Evolutionary conservation across 1,139 yeast genomes (phyloP).

Genomic region (Protomyces gravidus): DNA sequence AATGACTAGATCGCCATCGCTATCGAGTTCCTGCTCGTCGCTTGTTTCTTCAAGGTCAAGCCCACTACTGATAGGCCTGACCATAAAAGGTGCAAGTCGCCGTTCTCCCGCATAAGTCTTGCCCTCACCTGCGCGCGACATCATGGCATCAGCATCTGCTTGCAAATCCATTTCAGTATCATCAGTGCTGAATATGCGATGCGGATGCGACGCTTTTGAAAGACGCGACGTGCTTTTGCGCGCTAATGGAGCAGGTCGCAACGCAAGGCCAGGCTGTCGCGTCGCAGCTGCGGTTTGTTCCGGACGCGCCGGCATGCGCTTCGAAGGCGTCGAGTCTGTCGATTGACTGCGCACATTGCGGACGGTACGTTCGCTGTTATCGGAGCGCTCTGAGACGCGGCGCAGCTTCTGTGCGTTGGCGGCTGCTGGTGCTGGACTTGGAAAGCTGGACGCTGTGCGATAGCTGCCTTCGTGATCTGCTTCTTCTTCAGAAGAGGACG

Average conservation of each 20-base stretch:
- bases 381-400: not conserved
- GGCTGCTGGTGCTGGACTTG: not conserved
- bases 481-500: not conserved
- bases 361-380: not conserved
- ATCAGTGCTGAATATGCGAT: conserved; percentile 28
- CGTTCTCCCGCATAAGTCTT: conserved; percentile 3
- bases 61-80: conserved; percentile 8
- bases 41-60: conserved; percentile 5
- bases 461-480: conserved; percentile 9
- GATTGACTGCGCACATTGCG: not conserved
- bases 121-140: conserved; percentile 10
- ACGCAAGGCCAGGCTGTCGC: conserved; percentile 1
- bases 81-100: conserved; percentile 4
- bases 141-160: conserved; percentile 24
- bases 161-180: conserved; percentile 29
- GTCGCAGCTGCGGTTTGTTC: not conserved
- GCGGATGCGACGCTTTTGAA: not conserved
- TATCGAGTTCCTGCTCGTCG: conserved; percentile 12
- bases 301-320: not conserved
- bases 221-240: not conserved
- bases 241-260: not conserved
- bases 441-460: conserved; percentile 20
- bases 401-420: not conserved
- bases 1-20: conserved; percentile 4
- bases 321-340: conserved; percentile 3